A percentile compares a stretch with the other conserved stretches of the same genome.
Evolutionary conservation across 106 monocot species (phyloP).

Genomic region (Xerophyta viscosa): DNA sequence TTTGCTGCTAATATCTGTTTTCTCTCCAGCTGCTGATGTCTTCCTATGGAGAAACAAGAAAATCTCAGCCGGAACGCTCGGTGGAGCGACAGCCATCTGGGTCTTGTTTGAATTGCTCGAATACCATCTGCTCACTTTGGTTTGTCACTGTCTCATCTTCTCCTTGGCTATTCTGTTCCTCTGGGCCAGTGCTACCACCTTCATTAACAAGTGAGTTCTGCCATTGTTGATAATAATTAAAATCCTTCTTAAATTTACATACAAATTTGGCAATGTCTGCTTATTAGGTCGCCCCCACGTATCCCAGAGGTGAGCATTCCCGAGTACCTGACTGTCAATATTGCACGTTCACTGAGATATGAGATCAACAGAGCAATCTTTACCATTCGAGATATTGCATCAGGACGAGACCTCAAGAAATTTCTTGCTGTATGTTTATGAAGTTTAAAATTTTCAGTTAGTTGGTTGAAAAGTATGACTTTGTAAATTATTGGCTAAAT

Average conservation of each 20-base stretch:
- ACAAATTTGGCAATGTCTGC: neutral
- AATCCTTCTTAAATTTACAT: neutral
- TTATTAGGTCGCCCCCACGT: slow-evolving; percentile 42
- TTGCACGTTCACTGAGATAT: slow-evolving; percentile 38
- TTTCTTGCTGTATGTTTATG: slow-evolving; percentile 59
- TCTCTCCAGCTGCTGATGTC: slow-evolving; percentile 74
- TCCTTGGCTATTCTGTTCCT: slow-evolving; percentile 47
- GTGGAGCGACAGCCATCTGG: slow-evolving; percentile 39
- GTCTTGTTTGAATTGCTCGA: slow-evolving; percentile 61
- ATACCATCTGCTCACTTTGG: slow-evolving; percentile 51
- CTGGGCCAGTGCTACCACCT: slow-evolving; percentile 61
- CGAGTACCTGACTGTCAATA: slow-evolving; percentile 46
- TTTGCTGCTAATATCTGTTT: too few species aligned
- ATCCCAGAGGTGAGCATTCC: slow-evolving; percentile 69
- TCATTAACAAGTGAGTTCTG: slow-evolving; percentile 66
- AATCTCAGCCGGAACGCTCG: slow-evolving; percentile 39
- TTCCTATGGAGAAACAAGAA: slow-evolving; percentile 79
- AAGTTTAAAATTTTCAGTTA: neutral
- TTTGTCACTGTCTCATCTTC: slow-evolving; percentile 43
- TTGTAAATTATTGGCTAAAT: neutral
- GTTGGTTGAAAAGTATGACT: neutral
- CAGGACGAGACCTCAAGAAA: slow-evolving; percentile 61
- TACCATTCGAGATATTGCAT: slow-evolving; percentile 46
- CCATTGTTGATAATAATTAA: neutral
- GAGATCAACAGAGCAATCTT: slow-evolving; percentile 51